Evolutionary conservation across 345 rosid species (phyloP).

Genomic region (Salix viminalis): DNA sequence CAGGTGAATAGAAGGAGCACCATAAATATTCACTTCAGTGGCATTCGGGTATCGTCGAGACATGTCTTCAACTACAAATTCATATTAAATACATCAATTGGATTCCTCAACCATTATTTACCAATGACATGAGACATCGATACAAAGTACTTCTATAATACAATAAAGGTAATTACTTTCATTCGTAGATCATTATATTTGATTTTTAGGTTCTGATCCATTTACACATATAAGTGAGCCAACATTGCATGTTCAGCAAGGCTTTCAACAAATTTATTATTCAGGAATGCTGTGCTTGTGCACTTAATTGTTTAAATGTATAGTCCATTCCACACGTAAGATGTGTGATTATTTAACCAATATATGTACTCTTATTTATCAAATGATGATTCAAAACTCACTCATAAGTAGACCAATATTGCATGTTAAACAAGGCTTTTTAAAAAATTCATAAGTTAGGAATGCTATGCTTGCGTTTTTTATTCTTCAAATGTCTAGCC

Average conservation of each 20-base stretch:
- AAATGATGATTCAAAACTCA: not conserved
- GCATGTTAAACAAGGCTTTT: not conserved
- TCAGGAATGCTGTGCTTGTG: not conserved
- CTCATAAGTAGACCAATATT: not conserved
- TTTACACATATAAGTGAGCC: not conserved
- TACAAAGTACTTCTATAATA: not conserved
- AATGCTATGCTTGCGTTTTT: not conserved
- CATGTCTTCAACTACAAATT: conserved; percentile 75
- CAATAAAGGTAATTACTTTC: not conserved
- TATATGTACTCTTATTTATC: not conserved
- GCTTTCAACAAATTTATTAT: not conserved
- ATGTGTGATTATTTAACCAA: not conserved
- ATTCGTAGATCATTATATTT: not conserved
- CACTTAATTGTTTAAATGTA: not conserved
- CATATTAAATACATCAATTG: not conserved
- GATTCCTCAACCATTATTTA: not conserved
- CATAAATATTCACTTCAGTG: conserved; percentile 70
- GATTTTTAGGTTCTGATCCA: not conserved
- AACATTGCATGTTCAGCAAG: not conserved
- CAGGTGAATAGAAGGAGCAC: conserved; percentile 52
- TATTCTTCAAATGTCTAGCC: not conserved
- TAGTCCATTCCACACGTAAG: not conserved
- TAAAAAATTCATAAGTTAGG: not conserved
- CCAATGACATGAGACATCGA: not conserved
- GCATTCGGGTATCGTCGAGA: conserved; percentile 86